A percentile compares a stretch with the other conserved stretches of the same genome.
These are phyloP conservation scores for Aspergillus vadensis DNA, from an alignment of 2,329 filamentous ascomycete genomes.

Conservation along the genomic window DNA sequence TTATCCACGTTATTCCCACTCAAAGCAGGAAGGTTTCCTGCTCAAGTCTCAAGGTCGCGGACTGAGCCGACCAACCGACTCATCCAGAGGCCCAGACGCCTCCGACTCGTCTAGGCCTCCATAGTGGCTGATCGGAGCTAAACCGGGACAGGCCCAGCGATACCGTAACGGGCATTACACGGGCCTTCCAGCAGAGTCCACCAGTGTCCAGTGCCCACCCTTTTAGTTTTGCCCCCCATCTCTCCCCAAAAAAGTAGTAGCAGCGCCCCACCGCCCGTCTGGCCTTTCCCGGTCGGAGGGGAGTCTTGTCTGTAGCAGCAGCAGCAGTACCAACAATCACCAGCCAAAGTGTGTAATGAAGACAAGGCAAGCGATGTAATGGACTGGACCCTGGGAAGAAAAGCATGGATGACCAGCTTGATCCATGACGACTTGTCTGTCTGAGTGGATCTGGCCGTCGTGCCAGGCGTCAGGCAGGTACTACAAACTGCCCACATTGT, in stretches of 20 bases:
- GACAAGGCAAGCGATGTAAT: neutral
- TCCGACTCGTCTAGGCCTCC: constrained; percentile 25
- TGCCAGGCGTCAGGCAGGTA: too few species aligned
- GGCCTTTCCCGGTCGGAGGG: neutral
- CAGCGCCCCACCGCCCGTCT: neutral
- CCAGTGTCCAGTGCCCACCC: constrained; percentile 6
- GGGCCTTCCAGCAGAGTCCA: constrained; percentile 14
- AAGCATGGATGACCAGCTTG: neutral
- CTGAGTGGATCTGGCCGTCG: too few species aligned
- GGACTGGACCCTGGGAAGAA: neutral
- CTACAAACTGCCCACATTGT: too few species aligned
- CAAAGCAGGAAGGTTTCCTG: neutral
- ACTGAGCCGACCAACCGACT: neutral
- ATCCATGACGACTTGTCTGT: neutral
- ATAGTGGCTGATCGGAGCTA: constrained; percentile 27
- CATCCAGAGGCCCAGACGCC: constrained; percentile 9
- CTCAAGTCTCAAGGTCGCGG: neutral
- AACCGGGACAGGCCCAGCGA: constrained; percentile 12
- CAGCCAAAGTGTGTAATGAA: neutral
- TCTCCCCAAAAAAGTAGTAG: neutral
- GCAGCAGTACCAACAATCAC: too few species aligned
- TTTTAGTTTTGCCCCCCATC: constrained; percentile 6
- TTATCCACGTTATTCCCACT: too few species aligned
- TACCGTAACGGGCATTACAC: constrained; percentile 23
- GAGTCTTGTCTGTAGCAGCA: neutral